phyloP scores from a whole-genome alignment of 1,284 basidiomycete species.

The Leccinum proximum region DNA sequence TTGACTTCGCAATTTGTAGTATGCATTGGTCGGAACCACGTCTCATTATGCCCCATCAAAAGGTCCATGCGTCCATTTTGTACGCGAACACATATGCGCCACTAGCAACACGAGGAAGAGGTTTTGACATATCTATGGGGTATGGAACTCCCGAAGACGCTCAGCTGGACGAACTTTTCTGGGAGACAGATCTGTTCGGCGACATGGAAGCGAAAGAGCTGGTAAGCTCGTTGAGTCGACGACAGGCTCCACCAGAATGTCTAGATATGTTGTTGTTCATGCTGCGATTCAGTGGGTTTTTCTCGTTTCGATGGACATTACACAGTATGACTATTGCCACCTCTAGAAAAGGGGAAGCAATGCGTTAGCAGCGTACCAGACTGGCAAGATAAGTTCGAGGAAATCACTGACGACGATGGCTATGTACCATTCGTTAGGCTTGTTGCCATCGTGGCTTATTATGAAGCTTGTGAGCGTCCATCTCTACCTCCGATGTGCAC shows the following conservation, averaged over 20 bases:
- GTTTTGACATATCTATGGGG: background rate
- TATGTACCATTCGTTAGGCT: slow-evolving; percentile 17
- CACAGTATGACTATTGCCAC: background rate
- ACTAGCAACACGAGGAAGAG: background rate
- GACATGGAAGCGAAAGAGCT: background rate
- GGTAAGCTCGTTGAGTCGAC: background rate
- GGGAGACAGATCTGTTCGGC: background rate
- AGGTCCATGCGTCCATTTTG: background rate
- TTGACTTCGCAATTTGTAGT: background rate
- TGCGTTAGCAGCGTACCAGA: slow-evolving; percentile 11
- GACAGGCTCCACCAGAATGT: background rate
- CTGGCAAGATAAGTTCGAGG: slow-evolving; percentile 12
- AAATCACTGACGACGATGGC: slow-evolving; percentile 11
- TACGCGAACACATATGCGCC: background rate
- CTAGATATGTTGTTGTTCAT: background rate
- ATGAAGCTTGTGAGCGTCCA: slow-evolving; percentile 20
- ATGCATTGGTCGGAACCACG: background rate
- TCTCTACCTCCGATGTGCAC: too few species aligned
- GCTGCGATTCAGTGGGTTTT: background rate
- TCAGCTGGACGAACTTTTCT: background rate
- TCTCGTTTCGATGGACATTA: background rate
- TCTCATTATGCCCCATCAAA: background rate
- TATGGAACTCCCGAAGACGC: background rate
- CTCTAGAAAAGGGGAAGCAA: slow-evolving; percentile 23
- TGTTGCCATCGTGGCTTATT: slow-evolving; percentile 24